phyloP scores from a whole-genome alignment of 2,329 filamentous ascomycete genomes.

The Alternaria panax region DNA sequence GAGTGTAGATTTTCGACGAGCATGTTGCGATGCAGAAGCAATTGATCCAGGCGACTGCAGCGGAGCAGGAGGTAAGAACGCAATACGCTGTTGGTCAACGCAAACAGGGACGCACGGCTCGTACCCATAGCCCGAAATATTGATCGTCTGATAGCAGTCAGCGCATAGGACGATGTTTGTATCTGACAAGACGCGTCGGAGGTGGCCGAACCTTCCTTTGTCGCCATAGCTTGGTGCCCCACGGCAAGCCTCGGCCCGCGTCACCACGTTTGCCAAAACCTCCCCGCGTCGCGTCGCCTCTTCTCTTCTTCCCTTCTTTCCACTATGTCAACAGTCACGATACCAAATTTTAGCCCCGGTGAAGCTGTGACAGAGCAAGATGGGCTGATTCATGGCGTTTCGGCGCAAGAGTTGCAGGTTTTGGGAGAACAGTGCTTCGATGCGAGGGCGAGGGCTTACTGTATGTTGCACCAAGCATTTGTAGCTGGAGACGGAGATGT shows the following conservation, averaged over 20 bases:
- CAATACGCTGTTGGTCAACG: too few relatives aligned
- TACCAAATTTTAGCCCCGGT: constrained; percentile 37
- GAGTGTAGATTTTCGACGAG: too few relatives aligned
- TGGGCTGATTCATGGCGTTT: constrained; percentile 62
- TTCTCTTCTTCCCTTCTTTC: constrained; percentile 31
- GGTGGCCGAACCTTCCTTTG: constrained; percentile 26
- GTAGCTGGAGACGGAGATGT: too few relatives aligned
- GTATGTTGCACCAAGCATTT: constrained; percentile 56
- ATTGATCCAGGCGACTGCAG: too few relatives aligned
- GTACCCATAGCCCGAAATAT: too few relatives aligned
- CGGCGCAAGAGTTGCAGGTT: constrained; percentile 67
- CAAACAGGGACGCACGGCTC: too few relatives aligned
- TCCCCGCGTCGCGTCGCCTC: constrained; percentile 21
- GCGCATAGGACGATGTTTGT: background rate
- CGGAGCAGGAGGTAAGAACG: too few relatives aligned
- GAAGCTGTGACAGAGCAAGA: constrained; percentile 46
- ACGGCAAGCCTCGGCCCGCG: constrained; percentile 23
- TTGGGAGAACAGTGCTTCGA: constrained; percentile 70
- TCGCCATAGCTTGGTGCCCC: constrained; percentile 19
- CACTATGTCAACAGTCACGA: constrained; percentile 42
- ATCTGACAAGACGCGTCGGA: constrained; percentile 13
- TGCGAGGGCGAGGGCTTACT: constrained; percentile 83
- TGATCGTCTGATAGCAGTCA: background rate
- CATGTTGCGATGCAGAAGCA: too few relatives aligned
- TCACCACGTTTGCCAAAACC: constrained; percentile 19